A percentile compares a stretch with the other conserved stretches of the same genome.
phyloP scores from a whole-genome alignment of 208 protist species.

The Acanthamoeba divionensis region DNA sequence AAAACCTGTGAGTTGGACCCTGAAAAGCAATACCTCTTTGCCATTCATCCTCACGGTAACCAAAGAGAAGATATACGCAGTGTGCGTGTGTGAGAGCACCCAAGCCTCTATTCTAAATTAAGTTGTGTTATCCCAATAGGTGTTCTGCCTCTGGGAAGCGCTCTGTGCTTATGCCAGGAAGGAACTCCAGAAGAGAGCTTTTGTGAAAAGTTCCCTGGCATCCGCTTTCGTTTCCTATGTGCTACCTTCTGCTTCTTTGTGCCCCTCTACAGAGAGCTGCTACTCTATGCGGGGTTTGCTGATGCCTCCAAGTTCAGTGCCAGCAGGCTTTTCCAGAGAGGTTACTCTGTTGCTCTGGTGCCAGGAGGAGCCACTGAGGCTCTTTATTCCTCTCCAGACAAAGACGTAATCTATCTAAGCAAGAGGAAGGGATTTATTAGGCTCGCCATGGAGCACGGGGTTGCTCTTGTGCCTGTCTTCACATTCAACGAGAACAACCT shows the following conservation, averaged over 20 bases:
- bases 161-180: too few relatives aligned
- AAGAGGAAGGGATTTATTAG: constrained; percentile 34
- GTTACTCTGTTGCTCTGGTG: constrained; percentile 29
- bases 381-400: constrained; percentile 2
- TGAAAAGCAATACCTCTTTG: constrained; percentile 44
- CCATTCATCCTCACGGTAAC: constrained; percentile 27
- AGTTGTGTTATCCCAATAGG: too few relatives aligned
- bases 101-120: too few relatives aligned
- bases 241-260: constrained; percentile 34
- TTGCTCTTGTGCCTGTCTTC: constrained; percentile 1
- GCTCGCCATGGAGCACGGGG: constrained; percentile 1
- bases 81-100: too few relatives aligned
- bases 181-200: too few relatives aligned
- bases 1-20: constrained; percentile 5
- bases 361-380: constrained; percentile 23
- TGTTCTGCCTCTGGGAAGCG: too few relatives aligned
- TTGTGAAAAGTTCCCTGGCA: constrained; percentile 23
- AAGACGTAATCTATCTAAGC: constrained; percentile 22
- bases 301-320: constrained; percentile 6
- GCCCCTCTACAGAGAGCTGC: constrained; percentile 26
- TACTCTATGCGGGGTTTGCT: constrained; percentile 17
- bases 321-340: neutral
- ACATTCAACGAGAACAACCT: constrained; percentile 49
- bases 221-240: neutral
- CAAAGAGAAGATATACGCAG: too few relatives aligned